Conservation (phyloP, 2,329 filamentous ascomycete genomes). For the Fusarium dlaminii region DNA sequence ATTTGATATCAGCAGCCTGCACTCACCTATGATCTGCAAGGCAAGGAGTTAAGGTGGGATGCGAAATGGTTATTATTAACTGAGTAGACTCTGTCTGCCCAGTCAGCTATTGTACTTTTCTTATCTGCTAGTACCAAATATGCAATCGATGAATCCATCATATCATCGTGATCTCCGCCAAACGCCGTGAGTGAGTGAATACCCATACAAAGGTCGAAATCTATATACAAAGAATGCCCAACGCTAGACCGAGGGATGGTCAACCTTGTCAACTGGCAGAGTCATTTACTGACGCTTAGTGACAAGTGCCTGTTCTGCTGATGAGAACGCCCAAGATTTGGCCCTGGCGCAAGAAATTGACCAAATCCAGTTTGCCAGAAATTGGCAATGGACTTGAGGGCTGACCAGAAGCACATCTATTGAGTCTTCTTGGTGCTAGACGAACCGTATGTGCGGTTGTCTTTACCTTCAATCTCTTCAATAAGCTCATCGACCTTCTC, state of each 20-base stretch:
- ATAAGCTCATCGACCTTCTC: constrained; percentile 69
- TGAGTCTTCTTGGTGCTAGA: constrained; percentile 57
- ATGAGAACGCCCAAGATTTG: neutral
- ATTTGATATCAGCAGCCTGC: constrained; percentile 7
- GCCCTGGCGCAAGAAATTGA: neutral
- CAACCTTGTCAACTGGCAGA: neutral
- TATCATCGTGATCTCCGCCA: constrained; percentile 15
- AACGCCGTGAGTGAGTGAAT: constrained; percentile 30
- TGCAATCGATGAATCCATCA: constrained; percentile 31
- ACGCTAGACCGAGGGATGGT: neutral
- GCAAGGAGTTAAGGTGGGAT: constrained; percentile 35
- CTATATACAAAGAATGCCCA: constrained; percentile 29
- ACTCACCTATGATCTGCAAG: constrained; percentile 15
- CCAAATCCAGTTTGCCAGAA: neutral
- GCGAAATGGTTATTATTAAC: constrained; percentile 33
- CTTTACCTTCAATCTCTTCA: constrained; percentile 72
- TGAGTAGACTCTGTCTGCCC: constrained; percentile 1
- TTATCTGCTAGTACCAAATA: constrained; percentile 27
- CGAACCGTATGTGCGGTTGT: constrained; percentile 59
- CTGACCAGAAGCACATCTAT: constrained; percentile 5
- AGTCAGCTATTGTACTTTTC: constrained; percentile 11
- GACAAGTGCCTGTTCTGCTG: neutral
- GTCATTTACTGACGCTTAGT: neutral
- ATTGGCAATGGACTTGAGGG: neutral
- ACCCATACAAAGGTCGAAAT: constrained; percentile 23